Evolutionary conservation across 2,329 filamentous ascomycete genomes (phyloP).

Genomic region (Akanthomyces muscarius): DNA sequence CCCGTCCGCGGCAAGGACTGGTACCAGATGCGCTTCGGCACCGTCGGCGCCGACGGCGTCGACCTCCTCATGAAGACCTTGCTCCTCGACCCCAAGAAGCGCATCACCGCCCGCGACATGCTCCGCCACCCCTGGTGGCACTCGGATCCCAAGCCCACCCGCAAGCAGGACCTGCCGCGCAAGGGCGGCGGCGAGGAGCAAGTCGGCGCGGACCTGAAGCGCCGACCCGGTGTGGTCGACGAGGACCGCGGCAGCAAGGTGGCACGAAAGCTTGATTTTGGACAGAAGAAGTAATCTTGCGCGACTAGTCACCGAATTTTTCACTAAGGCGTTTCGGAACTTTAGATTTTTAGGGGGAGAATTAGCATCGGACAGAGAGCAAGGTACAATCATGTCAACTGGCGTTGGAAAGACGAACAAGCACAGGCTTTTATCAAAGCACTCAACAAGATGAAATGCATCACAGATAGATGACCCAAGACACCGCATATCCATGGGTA

Average conservation of each 20-base stretch:
- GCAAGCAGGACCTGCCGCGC: slow-evolving; percentile 74
- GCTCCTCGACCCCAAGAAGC: slow-evolving; percentile 77
- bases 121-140: slow-evolving; percentile 85
- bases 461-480: background rate
- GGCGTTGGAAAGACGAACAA: background rate
- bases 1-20: slow-evolving; percentile 63
- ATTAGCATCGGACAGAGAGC: background rate
- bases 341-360: background rate
- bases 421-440: no score
- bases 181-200: slow-evolving; percentile 71
- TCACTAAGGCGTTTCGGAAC: background rate
- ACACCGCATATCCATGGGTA: background rate
- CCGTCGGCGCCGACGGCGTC: slow-evolving; percentile 75
- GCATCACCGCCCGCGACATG: slow-evolving; percentile 72
- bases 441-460: background rate
- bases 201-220: slow-evolving; percentile 77
- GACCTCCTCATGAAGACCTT: slow-evolving; percentile 86
- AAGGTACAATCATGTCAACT: background rate
- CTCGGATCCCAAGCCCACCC: slow-evolving; percentile 75
- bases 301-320: background rate
- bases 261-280: slow-evolving; percentile 79
- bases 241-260: slow-evolving; percentile 69
- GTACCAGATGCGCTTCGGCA: slow-evolving; percentile 73
- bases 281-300: slow-evolving; percentile 29
- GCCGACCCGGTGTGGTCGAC: slow-evolving; percentile 64